Percentiles rank a stretch among this genome's conserved stretches.
Evolutionary conservation across 1,284 basidiomycete species (phyloP).

Genomic region (Sanguinoderma infundibulare): DNA sequence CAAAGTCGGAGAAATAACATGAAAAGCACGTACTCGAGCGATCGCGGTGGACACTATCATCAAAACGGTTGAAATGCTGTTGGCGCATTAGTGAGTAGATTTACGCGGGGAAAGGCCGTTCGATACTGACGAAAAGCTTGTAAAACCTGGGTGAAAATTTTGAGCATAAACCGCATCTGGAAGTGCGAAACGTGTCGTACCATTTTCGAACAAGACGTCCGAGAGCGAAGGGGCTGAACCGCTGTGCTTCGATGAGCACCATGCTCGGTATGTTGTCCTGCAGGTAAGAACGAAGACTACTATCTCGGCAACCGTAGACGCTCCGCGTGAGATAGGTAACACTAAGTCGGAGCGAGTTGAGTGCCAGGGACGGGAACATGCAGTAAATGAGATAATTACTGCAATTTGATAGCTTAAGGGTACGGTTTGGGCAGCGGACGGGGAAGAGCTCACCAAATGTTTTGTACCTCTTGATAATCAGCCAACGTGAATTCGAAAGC

Average conservation of each 20-base stretch:
- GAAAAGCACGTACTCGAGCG: neutral
- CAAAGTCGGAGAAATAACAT: neutral
- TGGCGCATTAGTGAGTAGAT: neutral
- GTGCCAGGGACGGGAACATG: no score
- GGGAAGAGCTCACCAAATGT: neutral
- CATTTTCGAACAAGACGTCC: neutral
- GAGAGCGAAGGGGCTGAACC: neutral
- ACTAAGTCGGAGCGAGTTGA: neutral
- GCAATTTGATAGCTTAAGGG: neutral
- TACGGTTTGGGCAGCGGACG: neutral
- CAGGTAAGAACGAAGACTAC: neutral
- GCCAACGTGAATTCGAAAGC: neutral
- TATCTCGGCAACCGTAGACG: neutral
- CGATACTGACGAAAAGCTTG: neutral
- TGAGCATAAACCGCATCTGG: neutral
- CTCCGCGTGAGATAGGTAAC: neutral
- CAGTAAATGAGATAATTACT: neutral
- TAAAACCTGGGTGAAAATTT: neutral
- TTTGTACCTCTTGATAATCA: neutral
- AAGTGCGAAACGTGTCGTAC: neutral
- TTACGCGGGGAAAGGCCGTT: neutral
- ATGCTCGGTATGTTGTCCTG: neutral
- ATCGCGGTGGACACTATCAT: neutral
- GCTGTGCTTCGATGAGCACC: neutral
- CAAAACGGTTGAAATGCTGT: no score